phyloP scores from a whole-genome alignment of 2,329 filamentous ascomycete genomes.

The Lizonia empirigonia region DNA sequence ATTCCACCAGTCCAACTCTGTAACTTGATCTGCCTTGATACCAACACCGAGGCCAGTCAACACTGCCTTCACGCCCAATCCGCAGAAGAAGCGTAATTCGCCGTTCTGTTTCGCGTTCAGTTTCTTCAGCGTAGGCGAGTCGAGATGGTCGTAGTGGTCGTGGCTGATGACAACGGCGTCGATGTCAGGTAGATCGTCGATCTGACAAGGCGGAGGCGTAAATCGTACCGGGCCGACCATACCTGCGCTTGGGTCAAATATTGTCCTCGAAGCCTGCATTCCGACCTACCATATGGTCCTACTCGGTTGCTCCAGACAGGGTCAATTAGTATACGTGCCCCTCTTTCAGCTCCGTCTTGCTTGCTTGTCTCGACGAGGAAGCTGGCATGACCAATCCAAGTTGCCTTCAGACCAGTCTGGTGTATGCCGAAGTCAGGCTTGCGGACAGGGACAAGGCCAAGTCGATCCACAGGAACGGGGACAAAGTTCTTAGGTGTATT shows the following conservation, averaged over 20 bases:
- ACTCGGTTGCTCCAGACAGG: conserved; percentile 60
- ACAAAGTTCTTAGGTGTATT: conserved; percentile 52
- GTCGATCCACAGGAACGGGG: conserved; percentile 51
- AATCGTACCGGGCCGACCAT: conserved; percentile 59
- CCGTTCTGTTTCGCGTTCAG: conserved; percentile 48
- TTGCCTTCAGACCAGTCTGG: conserved; percentile 49
- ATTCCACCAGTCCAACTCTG: conserved; percentile 60
- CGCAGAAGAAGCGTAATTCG: conserved; percentile 51
- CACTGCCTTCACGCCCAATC: conserved; percentile 49
- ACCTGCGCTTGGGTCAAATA: conserved; percentile 1
- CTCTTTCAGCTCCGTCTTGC: conserved; percentile 38
- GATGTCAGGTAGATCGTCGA: conserved; percentile 58
- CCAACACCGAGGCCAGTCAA: conserved; percentile 46
- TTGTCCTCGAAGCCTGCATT: not conserved
- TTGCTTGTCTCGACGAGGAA: conserved; percentile 55
- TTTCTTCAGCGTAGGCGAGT: conserved; percentile 52
- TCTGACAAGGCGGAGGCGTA: conserved; percentile 56
- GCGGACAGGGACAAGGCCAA: conserved; percentile 51
- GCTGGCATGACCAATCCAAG: conserved; percentile 60
- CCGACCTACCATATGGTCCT: conserved; percentile 48
- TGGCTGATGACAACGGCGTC: conserved; percentile 61
- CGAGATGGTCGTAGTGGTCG: conserved; percentile 63
- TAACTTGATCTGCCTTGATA: conserved; percentile 49
- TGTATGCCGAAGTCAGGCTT: conserved; percentile 49
- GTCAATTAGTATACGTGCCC: conserved; percentile 57